phyloP scores from a whole-genome alignment of 2,329 filamentous ascomycete genomes.

The Hymenoscyphus albidus region DNA sequence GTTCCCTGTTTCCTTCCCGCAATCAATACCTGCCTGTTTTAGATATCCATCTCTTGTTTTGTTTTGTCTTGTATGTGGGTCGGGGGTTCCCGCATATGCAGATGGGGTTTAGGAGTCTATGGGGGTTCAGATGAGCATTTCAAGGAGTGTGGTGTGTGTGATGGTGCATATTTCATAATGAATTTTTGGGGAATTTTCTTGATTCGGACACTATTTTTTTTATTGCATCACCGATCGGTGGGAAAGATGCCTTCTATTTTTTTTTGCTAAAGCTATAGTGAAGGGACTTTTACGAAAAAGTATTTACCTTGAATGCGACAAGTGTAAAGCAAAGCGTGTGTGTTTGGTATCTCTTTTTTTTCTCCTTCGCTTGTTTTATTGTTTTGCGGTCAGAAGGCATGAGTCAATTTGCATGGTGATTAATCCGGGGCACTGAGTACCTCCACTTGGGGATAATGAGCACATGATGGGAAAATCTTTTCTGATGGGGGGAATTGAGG shows the following conservation, averaged over 20 bases:
- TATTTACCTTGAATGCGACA: not conserved
- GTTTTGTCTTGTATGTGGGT: not conserved
- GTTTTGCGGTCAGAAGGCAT: not conserved
- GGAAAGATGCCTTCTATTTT: not conserved
- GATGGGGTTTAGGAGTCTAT: not conserved
- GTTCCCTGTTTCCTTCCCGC: constrained; percentile 8
- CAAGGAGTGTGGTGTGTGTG: constrained; percentile 10
- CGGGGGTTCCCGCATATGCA: constrained; percentile 4
- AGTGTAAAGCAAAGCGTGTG: not conserved
- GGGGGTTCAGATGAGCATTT: constrained; percentile 8
- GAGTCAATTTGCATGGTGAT: not conserved
- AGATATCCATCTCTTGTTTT: constrained; percentile 13
- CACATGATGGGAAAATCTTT: not conserved
- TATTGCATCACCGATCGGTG: not conserved
- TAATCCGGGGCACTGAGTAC: not conserved
- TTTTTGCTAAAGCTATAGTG: not conserved
- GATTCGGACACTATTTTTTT: not conserved
- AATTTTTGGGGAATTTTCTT: not conserved
- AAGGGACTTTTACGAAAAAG: not conserved
- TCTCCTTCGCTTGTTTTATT: not conserved
- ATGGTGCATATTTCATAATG: constrained; percentile 6
- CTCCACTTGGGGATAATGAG: not conserved
- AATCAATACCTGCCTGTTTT: constrained; percentile 11
- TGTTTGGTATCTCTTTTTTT: not conserved
- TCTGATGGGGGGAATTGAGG: not conserved